phyloP scores from a whole-genome alignment of 768 basidiomycete genomes.

The Leccinum broughii region DNA sequence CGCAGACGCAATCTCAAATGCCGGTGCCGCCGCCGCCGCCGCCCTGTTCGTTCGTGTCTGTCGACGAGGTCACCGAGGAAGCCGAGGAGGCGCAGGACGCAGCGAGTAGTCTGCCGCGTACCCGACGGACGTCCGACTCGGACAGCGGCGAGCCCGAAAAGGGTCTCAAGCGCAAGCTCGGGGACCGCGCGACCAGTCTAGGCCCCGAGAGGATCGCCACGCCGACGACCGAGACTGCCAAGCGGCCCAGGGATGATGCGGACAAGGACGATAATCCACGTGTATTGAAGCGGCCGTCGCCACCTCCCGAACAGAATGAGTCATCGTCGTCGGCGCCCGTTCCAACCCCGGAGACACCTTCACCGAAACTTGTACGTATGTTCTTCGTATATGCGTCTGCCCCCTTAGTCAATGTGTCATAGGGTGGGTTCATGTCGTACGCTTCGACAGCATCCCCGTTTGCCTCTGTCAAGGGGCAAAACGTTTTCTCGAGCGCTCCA shows the following conservation, averaged over 20 bases:
- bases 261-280: slow-evolving; percentile 65
- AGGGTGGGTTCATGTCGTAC: slow-evolving; percentile 82
- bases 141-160: slow-evolving; percentile 55
- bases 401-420: slow-evolving; percentile 8
- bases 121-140: slow-evolving; percentile 40
- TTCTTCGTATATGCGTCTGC: slow-evolving; percentile 1
- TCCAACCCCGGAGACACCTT: slow-evolving; percentile 26
- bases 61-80: slow-evolving; percentile 28
- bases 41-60: slow-evolving; percentile 19
- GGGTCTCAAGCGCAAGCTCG: slow-evolving; percentile 67
- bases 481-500: slow-evolving; percentile 37
- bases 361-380: slow-evolving; percentile 49
- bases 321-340: slow-evolving; percentile 11
- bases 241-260: slow-evolving; percentile 62
- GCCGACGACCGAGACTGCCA: slow-evolving; percentile 42
- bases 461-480: slow-evolving; percentile 69
- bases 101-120: slow-evolving; percentile 24
- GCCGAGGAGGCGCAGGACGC: slow-evolving; percentile 33
- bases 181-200: slow-evolving; percentile 66
- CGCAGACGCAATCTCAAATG: neutral
- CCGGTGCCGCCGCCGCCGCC: slow-evolving; percentile 2
- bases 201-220: slow-evolving; percentile 42
- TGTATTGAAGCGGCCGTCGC: slow-evolving; percentile 59
- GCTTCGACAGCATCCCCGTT: slow-evolving; percentile 76
- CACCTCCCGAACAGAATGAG: slow-evolving; percentile 58